phyloP scores from a whole-genome alignment of 169 alveolate genomes.

The Eimeria brunetti region DNA sequence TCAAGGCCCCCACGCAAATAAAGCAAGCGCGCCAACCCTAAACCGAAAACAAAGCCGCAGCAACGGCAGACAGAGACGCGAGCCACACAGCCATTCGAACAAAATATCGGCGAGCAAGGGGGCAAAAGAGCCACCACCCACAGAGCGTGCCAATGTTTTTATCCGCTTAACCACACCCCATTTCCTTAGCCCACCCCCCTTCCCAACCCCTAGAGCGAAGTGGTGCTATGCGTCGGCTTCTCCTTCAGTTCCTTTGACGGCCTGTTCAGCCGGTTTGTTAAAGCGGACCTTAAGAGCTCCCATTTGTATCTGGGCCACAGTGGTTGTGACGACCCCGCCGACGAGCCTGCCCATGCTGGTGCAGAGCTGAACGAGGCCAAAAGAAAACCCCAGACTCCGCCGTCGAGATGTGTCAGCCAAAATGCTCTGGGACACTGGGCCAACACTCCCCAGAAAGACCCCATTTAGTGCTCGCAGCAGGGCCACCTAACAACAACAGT shows the following conservation, averaged over 20 bases:
- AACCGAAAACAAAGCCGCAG: not conserved
- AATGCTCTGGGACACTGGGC: conserved; percentile 90
- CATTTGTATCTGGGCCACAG: conserved; percentile 87
- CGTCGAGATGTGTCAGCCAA: conserved; percentile 89
- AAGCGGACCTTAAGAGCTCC: conserved; percentile 85
- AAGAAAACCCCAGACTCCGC: conserved; percentile 87
- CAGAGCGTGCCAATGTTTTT: not conserved
- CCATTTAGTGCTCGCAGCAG: conserved; percentile 90
- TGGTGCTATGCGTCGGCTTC: not conserved
- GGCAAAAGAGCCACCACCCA: not conserved
- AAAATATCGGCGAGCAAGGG: not conserved
- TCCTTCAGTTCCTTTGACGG: not conserved
- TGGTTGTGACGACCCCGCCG: conserved; percentile 92
- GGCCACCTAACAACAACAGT: conserved; percentile 79
- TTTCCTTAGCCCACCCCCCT: too few relatives aligned
- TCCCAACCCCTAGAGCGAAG: too few relatives aligned
- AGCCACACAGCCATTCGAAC: not conserved
- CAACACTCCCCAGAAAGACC: conserved; percentile 90
- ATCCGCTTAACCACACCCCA: not conserved
- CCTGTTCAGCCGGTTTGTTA: not conserved
- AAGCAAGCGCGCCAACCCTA: conserved; percentile 90
- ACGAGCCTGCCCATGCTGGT: conserved; percentile 89
- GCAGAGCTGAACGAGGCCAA: conserved; percentile 91
- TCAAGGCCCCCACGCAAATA: conserved; percentile 87
- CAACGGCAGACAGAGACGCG: not conserved